Conservation (phyloP, 192 early-diverging fungal genomes). For the Glomus cerebriforme region DNA sequence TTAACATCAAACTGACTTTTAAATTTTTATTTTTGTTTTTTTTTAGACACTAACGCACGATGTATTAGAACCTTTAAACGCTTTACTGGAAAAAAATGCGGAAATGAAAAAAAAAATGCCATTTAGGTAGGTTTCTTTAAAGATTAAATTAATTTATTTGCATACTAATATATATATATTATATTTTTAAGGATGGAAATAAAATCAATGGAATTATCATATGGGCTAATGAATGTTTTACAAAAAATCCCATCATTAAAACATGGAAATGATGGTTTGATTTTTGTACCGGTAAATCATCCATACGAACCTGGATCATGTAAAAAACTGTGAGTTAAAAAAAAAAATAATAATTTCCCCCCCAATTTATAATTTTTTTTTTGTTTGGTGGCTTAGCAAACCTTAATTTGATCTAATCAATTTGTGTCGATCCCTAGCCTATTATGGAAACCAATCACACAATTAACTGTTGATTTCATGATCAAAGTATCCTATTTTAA, state of each 20-base stretch:
- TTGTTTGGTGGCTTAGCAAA: not conserved
- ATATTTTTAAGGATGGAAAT: slow-evolving; percentile 54
- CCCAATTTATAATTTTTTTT: slow-evolving; percentile 1
- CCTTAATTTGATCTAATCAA: not conserved
- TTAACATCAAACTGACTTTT: not conserved
- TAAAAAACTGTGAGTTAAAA: slow-evolving; percentile 48
- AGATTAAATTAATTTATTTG: no score
- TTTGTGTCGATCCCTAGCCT: slow-evolving; percentile 41
- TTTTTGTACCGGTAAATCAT: slow-evolving; percentile 63
- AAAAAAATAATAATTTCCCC: not conserved
- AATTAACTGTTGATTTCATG: slow-evolving; percentile 51
- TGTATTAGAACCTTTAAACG: slow-evolving; percentile 58
- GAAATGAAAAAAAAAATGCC: slow-evolving; percentile 47
- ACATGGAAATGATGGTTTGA: slow-evolving; percentile 67
- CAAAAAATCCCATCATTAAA: no score
- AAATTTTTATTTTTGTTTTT: slow-evolving; percentile 6
- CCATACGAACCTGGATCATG: slow-evolving; percentile 53
- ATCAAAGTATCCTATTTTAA: slow-evolving; percentile 39
- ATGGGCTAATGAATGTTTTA: slow-evolving; percentile 53
- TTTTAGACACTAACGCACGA: slow-evolving; percentile 58
- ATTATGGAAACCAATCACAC: slow-evolving; percentile 59
- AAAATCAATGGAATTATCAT: slow-evolving; percentile 56
- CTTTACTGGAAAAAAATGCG: slow-evolving; percentile 37
- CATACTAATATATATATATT: not conserved
- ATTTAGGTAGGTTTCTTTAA: slow-evolving; percentile 42